Base-by-base conservation (phyloP, 2,329 filamentous ascomycete genomes). In the Paecilomyces variotii region DNA sequence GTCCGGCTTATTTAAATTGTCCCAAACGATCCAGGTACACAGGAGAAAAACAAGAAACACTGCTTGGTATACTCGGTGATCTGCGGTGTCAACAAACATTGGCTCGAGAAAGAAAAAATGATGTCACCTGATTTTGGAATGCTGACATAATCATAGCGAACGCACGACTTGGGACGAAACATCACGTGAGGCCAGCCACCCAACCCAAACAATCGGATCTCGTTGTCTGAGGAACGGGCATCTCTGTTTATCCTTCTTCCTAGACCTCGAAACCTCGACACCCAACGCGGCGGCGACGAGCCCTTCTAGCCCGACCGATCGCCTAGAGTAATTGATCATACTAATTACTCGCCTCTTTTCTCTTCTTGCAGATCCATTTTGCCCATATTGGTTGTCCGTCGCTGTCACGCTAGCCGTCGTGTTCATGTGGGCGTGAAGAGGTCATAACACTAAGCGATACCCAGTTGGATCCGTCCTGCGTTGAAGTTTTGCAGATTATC, bases 181-280 rank as follows among this genome's bases (percentile, higher is more conserved):
- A n/a, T 26, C 72, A 74, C 72, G 71, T 74, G 72, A 74, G 25
- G 19, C 62, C 61, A 61, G 59, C 62, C 62, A 61, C 39, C 62
- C 57, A 57, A 61, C 50, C 60, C 62, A 69, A 71, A 68, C 65
- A 70, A 69, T 57, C 27, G 54, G 51, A 39, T 39, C 53, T 65
- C 70, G 72, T 74, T 74, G 72, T 72, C 72, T 74, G 72, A 74
- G 72, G 70, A 73, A 74, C 72, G 69, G 68, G 60, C 59, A 57
- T 67, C 66, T 74, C 72, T 74, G 72, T 74, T 74, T 74, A 74
- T 71, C 64, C 67, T 72, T 67, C 63, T 63, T 64, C 59, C 60
- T 30, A 49, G 59, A 61, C 59, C 56, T 58, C 57, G 52, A 57
- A 49, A 60, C 56, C 60, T 64, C 63, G 58, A 61, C 58, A 50